Evolutionary conservation across 495 filamentous ascomycete species (phyloP).

Genomic region (Penicillium canariense): DNA sequence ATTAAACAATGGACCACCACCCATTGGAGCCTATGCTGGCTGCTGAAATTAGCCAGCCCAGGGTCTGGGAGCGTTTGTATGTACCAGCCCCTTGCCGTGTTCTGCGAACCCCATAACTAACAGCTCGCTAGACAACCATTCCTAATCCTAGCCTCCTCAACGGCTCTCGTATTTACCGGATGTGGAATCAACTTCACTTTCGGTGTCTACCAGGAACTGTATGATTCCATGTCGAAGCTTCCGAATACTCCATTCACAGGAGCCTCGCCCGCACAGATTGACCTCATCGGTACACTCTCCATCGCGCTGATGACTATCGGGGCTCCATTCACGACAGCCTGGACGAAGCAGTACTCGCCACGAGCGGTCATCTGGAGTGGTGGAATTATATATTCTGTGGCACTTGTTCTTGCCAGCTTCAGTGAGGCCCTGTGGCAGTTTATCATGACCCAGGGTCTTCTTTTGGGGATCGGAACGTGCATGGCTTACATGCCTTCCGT

Average conservation of each 20-base stretch:
- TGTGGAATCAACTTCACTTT: conserved; percentile 47
- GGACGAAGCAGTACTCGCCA: conserved; percentile 38
- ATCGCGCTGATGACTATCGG: conserved; percentile 45
- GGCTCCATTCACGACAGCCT: conserved; percentile 35
- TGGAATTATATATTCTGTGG: conserved; percentile 27
- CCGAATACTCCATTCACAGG: conserved; percentile 34
- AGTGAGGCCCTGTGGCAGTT: conserved; percentile 41
- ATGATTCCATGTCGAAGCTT: conserved; percentile 35
- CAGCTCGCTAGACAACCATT: conserved; percentile 12
- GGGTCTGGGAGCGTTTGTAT: conserved; percentile 10
- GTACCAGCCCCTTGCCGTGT: not conserved
- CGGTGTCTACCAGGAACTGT: conserved; percentile 47
- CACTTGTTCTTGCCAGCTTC: conserved; percentile 36
- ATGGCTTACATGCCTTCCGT: conserved; percentile 40
- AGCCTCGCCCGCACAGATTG: conserved; percentile 40
- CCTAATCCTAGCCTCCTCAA: conserved; percentile 32
- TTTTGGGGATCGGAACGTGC: conserved; percentile 36
- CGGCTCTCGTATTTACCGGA: conserved; percentile 35
- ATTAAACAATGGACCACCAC: conserved; percentile 1
- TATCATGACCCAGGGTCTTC: conserved; percentile 37
- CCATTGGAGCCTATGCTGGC: conserved; percentile 12
- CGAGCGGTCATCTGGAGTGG: conserved; percentile 29
- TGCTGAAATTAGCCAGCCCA: not conserved
- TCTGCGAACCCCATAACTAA: not conserved
- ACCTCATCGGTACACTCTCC: conserved; percentile 44